phyloP scores from a whole-genome alignment of 192 early-diverging fungal genomes.

The Rhizoclosmatium sp. region DNA sequence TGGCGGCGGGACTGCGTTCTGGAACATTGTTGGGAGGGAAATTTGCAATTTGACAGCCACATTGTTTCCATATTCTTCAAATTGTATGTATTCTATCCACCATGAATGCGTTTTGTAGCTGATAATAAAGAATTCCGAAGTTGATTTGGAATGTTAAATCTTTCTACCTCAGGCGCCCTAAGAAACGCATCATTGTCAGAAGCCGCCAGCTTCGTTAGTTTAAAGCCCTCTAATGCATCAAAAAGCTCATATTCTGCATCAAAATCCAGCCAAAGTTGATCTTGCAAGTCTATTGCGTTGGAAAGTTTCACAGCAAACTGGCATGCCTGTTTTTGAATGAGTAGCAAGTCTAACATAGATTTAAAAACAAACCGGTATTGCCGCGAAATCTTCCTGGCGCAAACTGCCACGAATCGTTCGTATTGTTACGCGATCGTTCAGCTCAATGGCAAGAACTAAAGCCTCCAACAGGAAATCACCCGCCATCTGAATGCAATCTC shows the following conservation, averaged over 20 bases:
- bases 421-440: not conserved
- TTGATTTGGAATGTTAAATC: not conserved
- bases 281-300: not conserved
- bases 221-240: not conserved
- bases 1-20: not conserved
- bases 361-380: too few species aligned
- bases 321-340: not conserved
- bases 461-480: not conserved
- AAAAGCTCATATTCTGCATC: constrained; percentile 3
- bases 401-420: not conserved
- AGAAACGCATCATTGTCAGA: not conserved
- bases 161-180: not conserved
- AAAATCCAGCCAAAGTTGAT: not conserved
- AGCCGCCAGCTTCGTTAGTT: not conserved
- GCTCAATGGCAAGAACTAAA: not conserved
- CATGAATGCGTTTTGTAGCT: too few species aligned
- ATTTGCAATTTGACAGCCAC: too few species aligned
- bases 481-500: not conserved
- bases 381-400: not conserved
- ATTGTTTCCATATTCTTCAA: too few species aligned
- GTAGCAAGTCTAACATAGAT: not conserved
- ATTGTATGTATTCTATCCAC: too few species aligned
- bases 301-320: not conserved
- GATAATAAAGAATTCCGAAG: not conserved
- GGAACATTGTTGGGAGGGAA: not conserved